A percentile compares a stretch with the other conserved stretches of the same genome.
phyloP scores from a whole-genome alignment of 352 stramenopile genomes.

The Halophytophthora batemanensis region DNA sequence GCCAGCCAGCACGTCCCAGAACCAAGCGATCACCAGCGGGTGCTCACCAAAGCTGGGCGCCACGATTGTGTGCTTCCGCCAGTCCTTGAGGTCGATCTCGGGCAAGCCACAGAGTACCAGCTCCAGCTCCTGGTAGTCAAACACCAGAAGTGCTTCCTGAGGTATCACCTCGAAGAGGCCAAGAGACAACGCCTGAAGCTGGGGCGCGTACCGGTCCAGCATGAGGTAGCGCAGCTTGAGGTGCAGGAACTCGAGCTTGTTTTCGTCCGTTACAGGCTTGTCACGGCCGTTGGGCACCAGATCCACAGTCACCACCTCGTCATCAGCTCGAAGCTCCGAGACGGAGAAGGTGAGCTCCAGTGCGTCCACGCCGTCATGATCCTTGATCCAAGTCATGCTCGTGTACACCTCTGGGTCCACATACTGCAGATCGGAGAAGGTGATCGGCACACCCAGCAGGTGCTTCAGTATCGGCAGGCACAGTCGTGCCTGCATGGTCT shows the following conservation, averaged over 20 bases:
- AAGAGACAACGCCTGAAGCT: slow-evolving; percentile 87
- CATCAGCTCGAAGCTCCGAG: slow-evolving; percentile 57
- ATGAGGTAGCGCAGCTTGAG: slow-evolving; percentile 95
- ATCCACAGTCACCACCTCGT: slow-evolving; percentile 59
- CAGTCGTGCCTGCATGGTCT: slow-evolving; percentile 67
- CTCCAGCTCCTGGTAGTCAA: slow-evolving; percentile 98
- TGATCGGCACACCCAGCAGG: slow-evolving; percentile 75
- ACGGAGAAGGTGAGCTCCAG: slow-evolving; percentile 76
- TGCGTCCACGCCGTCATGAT: slow-evolving; percentile 64
- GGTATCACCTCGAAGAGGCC: slow-evolving; percentile 97
- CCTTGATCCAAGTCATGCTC: slow-evolving; percentile 66
- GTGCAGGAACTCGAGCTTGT: slow-evolving; percentile 94
- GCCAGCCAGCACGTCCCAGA: slow-evolving; percentile 64
- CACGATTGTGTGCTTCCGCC: slow-evolving; percentile 74
- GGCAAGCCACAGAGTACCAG: slow-evolving; percentile 79
- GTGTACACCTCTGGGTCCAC: slow-evolving; percentile 79
- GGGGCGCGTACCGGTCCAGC: slow-evolving; percentile 89
- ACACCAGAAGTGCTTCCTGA: slow-evolving; percentile 94
- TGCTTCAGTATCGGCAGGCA: slow-evolving; percentile 80
- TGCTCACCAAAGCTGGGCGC: slow-evolving; percentile 47
- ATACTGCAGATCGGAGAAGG: slow-evolving; percentile 79
- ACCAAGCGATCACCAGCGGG: slow-evolving; percentile 54
- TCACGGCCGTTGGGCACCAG: slow-evolving; percentile 53
- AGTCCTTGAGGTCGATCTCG: slow-evolving; percentile 89
- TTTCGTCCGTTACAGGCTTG: slow-evolving; percentile 92